Evolutionary conservation across 495 filamentous ascomycete species (phyloP).

Genomic region (Neurospora terricola): DNA sequence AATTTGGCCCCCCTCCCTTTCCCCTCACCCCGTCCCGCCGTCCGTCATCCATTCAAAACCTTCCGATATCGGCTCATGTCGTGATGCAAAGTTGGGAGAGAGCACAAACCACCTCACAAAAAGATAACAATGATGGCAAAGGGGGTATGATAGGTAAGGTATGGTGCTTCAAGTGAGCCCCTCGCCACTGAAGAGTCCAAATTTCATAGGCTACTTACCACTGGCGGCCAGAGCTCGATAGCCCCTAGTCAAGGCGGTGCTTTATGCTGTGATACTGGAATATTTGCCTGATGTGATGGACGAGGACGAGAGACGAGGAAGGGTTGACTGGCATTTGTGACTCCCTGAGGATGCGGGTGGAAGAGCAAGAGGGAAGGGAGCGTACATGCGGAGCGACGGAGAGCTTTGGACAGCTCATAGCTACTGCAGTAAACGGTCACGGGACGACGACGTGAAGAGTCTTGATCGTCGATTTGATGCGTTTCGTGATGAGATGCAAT

Average conservation of each 20-base stretch:
- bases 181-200: neutral
- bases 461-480: neutral
- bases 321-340: neutral
- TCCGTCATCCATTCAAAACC: neutral
- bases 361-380: neutral
- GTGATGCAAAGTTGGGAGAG: neutral
- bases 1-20: neutral
- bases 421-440: neutral
- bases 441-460: neutral
- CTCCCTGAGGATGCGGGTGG: neutral
- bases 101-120: neutral
- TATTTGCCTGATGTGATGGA: neutral
- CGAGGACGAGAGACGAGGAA: neutral
- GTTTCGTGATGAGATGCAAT: neutral
- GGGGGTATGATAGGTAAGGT: no score
- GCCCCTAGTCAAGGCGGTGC: neutral
- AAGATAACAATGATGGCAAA: neutral
- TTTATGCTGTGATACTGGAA: neutral
- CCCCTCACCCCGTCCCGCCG: neutral
- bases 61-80: neutral
- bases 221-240: neutral
- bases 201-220: neutral
- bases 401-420: neutral
- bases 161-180: neutral
- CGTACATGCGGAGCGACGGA: neutral